These are phyloP conservation scores for Pseudocercospora cruenta DNA, from an alignment of 2,329 filamentous ascomycete species.

Conservation along the genomic window DNA sequence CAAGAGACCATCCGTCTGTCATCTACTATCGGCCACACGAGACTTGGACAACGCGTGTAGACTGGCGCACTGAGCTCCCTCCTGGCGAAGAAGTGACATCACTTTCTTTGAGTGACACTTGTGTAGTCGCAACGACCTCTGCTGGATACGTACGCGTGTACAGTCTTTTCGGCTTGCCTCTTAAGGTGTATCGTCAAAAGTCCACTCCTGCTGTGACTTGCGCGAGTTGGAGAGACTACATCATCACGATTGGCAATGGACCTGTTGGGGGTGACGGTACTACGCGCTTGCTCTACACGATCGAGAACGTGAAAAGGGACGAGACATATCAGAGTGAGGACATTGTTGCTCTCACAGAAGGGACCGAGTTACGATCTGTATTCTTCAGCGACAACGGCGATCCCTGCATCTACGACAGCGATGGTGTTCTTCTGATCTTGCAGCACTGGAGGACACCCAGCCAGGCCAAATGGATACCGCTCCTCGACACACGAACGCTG, in stretches of 20 bases:
- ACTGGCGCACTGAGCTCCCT: constrained; percentile 90
- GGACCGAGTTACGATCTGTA: constrained; percentile 73
- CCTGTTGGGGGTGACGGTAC: constrained; percentile 77
- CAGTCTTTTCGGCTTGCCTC: constrained; percentile 87
- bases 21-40: constrained; percentile 98
- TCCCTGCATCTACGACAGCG: constrained; percentile 93
- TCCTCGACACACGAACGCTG: constrained; percentile 85
- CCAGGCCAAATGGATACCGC: constrained; percentile 86
- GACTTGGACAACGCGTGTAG: constrained; percentile 86
- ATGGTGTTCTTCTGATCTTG: constrained; percentile 82
- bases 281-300: constrained; percentile 81
- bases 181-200: constrained; percentile 88
- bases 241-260: constrained; percentile 94
- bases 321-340: constrained; percentile 96
- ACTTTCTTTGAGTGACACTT: constrained; percentile 88
- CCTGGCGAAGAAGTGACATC: constrained; percentile 82
- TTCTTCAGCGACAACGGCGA: constrained; percentile 96
- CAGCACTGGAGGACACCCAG: constrained; percentile 87
- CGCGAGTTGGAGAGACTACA: constrained; percentile 91
- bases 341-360: constrained; percentile 78
- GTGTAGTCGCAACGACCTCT: constrained; percentile 85
- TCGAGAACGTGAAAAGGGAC: constrained; percentile 91
- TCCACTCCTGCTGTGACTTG: constrained; percentile 88
- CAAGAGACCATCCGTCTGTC: constrained; percentile 68
- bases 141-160: constrained; percentile 89